Evolutionary conservation across 228 moss, liverwort and hornwort genomes (phyloP).

Genomic region (Sphagnum fallax): DNA sequence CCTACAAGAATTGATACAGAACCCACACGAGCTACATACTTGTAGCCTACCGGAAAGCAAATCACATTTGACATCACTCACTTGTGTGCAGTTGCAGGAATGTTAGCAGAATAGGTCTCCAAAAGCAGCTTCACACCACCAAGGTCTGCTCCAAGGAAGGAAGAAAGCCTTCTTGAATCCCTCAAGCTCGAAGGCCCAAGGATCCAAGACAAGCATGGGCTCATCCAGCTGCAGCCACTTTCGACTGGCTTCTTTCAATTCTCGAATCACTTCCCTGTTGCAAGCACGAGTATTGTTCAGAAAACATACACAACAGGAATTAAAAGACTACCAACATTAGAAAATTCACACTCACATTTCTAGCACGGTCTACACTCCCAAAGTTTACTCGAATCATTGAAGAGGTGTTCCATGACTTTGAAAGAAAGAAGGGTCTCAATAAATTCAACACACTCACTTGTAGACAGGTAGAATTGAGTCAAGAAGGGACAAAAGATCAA

Average conservation of each 20-base stretch:
- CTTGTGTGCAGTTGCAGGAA: constrained; percentile 70
- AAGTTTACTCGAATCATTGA: too few species aligned
- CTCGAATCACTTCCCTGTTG: constrained; percentile 19
- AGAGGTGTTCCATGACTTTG: too few species aligned
- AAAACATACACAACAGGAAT: too few species aligned
- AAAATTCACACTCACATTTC: too few species aligned
- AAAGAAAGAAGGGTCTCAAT: too few species aligned
- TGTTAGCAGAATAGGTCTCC: constrained; percentile 79
- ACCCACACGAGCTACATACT: too few species aligned
- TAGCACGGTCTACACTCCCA: too few species aligned
- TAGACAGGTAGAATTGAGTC: constrained; percentile 44
- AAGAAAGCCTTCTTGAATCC: constrained; percentile 39
- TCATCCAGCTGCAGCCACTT: constrained; percentile 50
- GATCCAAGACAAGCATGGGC: constrained; percentile 68
- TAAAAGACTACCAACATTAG: too few species aligned
- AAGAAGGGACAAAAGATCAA: constrained; percentile 52
- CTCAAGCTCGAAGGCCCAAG: constrained; percentile 16
- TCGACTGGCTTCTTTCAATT: constrained; percentile 56
- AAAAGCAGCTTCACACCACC: constrained; percentile 38
- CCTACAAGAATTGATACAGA: too few species aligned
- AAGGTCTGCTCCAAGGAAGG: constrained; percentile 29
- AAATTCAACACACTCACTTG: constrained; percentile 24
- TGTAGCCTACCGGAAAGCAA: too few species aligned
- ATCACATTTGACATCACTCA: constrained; percentile 5
- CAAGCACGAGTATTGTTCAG: too few species aligned